Percentiles rank a stretch among this genome's conserved stretches.
Conservation (phyloP, 1,284 basidiomycete genomes). For the Coriolopsis trogii region DNA sequence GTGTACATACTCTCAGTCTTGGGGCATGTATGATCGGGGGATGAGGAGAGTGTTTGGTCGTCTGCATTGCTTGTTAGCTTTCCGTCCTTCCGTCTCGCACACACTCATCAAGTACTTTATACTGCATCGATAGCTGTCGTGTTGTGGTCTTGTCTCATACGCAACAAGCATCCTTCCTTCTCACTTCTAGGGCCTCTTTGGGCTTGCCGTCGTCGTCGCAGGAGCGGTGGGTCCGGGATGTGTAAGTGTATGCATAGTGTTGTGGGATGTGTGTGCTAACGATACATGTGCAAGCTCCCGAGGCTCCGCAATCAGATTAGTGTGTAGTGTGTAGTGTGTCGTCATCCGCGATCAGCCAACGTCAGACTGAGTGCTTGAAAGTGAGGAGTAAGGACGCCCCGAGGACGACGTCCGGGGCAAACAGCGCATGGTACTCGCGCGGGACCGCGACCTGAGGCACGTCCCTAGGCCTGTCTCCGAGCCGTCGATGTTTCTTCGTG, state of each 20-base stretch:
- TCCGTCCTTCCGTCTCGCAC: background rate
- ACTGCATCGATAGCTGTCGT: constrained; percentile 21
- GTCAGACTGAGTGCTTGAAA: constrained; percentile 40
- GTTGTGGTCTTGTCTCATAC: constrained; percentile 12
- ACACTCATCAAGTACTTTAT: constrained; percentile 15
- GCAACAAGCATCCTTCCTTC: constrained; percentile 11
- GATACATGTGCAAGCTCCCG: constrained; percentile 1
- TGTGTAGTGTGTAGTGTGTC: no score
- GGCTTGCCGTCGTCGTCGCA: background rate
- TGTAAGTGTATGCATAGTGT: background rate
- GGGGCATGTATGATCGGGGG: background rate
- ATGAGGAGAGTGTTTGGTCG: background rate
- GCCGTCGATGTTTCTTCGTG: background rate
- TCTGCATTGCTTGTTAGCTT: constrained; percentile 11
- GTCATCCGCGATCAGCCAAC: no score
- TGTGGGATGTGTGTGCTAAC: constrained; percentile 14
- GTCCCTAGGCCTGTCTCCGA: background rate
- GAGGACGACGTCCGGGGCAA: constrained; percentile 40
- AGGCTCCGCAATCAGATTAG: background rate
- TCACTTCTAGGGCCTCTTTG: background rate
- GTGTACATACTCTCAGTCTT: constrained; percentile 2
- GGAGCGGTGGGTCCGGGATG: background rate
- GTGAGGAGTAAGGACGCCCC: constrained; percentile 45
- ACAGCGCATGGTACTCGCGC: constrained; percentile 26
- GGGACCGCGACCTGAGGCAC: constrained; percentile 24